phyloP scores from a whole-genome alignment of 306 rosid genomes.

The Citrullus mucosospermus region DNA sequence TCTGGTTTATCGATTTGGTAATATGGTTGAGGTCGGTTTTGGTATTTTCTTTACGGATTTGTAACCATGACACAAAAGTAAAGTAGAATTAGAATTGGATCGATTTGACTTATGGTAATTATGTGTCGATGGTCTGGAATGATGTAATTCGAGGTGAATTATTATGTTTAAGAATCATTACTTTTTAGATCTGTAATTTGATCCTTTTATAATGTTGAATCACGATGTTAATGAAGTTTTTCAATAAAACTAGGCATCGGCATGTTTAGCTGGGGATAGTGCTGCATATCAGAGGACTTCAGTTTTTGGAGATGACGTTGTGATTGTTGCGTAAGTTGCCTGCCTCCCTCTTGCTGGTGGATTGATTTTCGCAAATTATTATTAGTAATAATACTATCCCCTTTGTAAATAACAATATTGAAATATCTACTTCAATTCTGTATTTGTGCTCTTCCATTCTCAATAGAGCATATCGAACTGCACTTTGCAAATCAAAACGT shows the following conservation, averaged over 20 bases:
- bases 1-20: background rate
- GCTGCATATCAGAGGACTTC: slow-evolving; percentile 74
- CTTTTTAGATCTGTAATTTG: background rate
- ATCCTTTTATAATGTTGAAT: background rate
- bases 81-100: background rate
- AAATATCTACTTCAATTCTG: background rate
- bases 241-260: slow-evolving; percentile 40
- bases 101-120: background rate
- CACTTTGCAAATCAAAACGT: slow-evolving; percentile 77
- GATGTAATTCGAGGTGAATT: background rate
- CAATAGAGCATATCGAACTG: slow-evolving; percentile 68
- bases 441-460: background rate
- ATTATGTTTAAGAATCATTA: background rate
- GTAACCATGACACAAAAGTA: background rate
- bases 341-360: background rate
- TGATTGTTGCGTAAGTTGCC: slow-evolving; percentile 81
- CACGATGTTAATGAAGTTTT: background rate
- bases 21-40: background rate
- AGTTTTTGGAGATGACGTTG: slow-evolving; percentile 75
- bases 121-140: background rate
- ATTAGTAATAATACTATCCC: background rate
- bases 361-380: background rate
- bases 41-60: background rate
- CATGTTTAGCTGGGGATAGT: slow-evolving; percentile 80
- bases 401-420: background rate